Conservation (phyloP, 768 basidiomycete genomes). For the Lactarius evosmus region DNA sequence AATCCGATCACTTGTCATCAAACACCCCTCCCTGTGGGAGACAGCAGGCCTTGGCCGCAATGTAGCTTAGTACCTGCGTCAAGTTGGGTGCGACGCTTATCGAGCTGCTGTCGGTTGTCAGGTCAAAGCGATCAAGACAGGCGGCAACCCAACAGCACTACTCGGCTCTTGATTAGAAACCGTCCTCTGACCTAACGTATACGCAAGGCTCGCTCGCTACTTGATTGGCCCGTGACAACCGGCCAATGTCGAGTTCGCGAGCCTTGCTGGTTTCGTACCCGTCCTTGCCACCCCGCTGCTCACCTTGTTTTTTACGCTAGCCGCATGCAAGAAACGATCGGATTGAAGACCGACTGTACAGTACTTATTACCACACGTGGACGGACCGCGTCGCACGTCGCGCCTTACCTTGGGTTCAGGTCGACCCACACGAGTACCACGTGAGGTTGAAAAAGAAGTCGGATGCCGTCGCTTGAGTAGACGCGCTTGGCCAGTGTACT, state of each 20-base stretch:
- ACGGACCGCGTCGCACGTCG: not conserved
- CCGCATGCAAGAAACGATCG: not conserved
- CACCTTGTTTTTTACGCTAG: not conserved
- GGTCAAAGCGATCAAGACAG: not conserved
- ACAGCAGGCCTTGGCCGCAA: too few species aligned
- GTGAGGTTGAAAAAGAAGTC: not conserved
- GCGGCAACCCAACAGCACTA: not conserved
- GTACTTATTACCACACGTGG: too few species aligned
- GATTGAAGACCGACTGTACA: not conserved
- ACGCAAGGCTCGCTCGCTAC: constrained; percentile 9
- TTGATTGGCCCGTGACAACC: constrained; percentile 21
- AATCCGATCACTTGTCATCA: constrained; percentile 19
- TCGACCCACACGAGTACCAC: not conserved
- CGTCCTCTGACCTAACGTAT: not conserved
- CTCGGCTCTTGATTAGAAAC: constrained; percentile 2
- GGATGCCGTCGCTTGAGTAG: not conserved
- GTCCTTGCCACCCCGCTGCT: not conserved
- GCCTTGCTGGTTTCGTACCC: not conserved
- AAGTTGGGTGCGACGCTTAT: not conserved
- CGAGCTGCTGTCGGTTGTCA: constrained; percentile 14
- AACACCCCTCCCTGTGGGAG: not conserved
- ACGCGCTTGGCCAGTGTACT: not conserved
- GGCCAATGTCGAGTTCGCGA: not conserved
- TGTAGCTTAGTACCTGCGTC: not conserved
- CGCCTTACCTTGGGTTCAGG: not conserved